These are phyloP conservation scores for Acanthamoeba pearcei DNA, from an alignment of 208 protist species.

Conservation along the genomic window DNA sequence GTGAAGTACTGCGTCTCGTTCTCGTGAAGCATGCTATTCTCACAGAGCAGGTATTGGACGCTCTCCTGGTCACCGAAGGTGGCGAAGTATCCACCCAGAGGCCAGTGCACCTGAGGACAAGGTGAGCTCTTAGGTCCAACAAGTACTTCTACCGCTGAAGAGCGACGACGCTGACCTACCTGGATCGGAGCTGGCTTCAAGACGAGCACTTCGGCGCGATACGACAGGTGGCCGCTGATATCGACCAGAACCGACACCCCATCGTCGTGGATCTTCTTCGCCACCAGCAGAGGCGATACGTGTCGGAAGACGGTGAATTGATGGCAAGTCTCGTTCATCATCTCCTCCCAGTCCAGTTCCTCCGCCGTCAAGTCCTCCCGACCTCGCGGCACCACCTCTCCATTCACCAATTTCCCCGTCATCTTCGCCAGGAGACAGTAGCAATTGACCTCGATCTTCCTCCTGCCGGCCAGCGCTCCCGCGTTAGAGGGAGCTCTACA, in stretches of 20 bases:
- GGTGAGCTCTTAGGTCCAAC: neutral
- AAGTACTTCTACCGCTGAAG: too few species aligned
- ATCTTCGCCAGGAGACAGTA: neutral
- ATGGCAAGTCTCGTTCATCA: constrained; percentile 6
- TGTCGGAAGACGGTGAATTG: neutral
- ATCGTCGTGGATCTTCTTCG: neutral
- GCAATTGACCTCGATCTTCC: neutral
- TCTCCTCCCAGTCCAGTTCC: neutral
- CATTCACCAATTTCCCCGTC: too few species aligned
- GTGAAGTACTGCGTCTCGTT: neutral
- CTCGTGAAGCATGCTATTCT: neutral
- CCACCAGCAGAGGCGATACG: neutral
- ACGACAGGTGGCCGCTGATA: neutral
- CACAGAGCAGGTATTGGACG: constrained; percentile 5
- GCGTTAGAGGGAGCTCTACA: too few species aligned
- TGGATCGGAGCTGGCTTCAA: neutral
- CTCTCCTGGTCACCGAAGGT: neutral
- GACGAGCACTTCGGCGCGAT: neutral
- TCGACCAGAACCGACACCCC: neutral
- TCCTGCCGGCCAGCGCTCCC: neutral
- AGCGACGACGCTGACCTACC: neutral
- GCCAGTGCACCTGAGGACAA: neutral
- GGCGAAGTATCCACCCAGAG: neutral
- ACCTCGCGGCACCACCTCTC: neutral
- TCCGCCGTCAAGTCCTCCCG: neutral